Evolutionary conservation across 768 basidiomycete genomes (phyloP), one percentile per base, ranked within the genome.

Genomic region (Pilatotrama ljubarskyi): DNA sequence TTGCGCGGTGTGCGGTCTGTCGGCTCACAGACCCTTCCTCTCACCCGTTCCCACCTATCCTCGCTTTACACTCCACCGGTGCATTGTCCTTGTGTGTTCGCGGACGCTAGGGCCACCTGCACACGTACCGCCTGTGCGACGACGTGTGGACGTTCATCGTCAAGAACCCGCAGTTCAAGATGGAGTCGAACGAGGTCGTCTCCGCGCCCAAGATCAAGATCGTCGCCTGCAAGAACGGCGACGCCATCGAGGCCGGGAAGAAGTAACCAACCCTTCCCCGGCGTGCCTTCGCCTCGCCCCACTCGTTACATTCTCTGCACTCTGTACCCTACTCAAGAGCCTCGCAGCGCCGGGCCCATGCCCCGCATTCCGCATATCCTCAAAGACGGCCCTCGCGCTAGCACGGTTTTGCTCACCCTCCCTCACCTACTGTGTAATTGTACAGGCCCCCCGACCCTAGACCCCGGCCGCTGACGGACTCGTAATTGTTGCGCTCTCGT

Each of bases 131-230:
- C 8, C 81, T 93, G 3, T 93, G 92, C 73, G 94, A 96, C 76
- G 95, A 95, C 70, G 96, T 98, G 48, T 98, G 97, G 97, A 98
- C 96, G 53, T 99, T 98, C 74, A 91, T 96, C 63, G 91, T 98
- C 51, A 92, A 94, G 74, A 87, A 95, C 66, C 90, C 95, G 9
- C 77, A 78, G 15, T 96, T 99, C 77, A 98, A 98, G 77, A 94
- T 98, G 89, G 97, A 99, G 74, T 84, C 86, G 64, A 91, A 90
- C 72, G 88, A 92, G 69, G 77, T 85, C 72, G 85, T 93, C 58
- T 77, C 73, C 40, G 82, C 90, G 5, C 82, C 83, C 26, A 86
- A 90, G 73, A 93, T 97, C 75, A 97, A 98, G 80, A 98, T 99
- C 60, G 95, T 99, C 64, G 96, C 97, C 5, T 98, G 96, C 80